These are phyloP conservation scores for Irpex lacteus DNA, from an alignment of 1,284 basidiomycete genomes.

Conservation along the genomic window DNA sequence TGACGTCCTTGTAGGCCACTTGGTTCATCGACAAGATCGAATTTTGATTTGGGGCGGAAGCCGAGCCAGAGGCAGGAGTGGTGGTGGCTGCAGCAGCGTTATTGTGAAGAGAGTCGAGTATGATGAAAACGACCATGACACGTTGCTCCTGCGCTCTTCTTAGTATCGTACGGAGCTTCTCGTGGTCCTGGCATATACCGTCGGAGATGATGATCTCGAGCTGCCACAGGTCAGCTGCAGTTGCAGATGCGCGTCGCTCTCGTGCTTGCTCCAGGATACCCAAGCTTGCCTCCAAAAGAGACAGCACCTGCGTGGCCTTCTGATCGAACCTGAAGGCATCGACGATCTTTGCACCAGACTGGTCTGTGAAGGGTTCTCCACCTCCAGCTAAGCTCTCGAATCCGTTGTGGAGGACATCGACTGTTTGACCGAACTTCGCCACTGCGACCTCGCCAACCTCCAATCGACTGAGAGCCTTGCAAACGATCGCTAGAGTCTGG, in stretches of 20 bases:
- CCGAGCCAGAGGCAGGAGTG: slow-evolving; percentile 10
- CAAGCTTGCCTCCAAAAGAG: slow-evolving; percentile 84
- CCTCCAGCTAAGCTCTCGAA: slow-evolving; percentile 45
- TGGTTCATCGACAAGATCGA: slow-evolving; percentile 95
- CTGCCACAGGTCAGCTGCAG: slow-evolving; percentile 90
- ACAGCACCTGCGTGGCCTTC: slow-evolving; percentile 86
- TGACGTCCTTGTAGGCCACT: slow-evolving; percentile 84
- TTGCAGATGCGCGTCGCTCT: slow-evolving; percentile 58
- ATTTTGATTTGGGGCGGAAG: slow-evolving; percentile 36
- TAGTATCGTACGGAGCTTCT: slow-evolving; percentile 76
- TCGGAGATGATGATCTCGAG: slow-evolving; percentile 98
- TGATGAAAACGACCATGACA: slow-evolving; percentile 96
- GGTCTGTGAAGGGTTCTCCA: slow-evolving; percentile 65
- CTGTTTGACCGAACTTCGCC: slow-evolving; percentile 85
- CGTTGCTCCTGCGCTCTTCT: slow-evolving; percentile 88
- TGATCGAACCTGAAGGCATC: slow-evolving; percentile 90
- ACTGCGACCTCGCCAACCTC: slow-evolving; percentile 95
- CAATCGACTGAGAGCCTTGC: slow-evolving; percentile 86
- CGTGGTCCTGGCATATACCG: slow-evolving; percentile 97
- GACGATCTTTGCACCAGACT: slow-evolving; percentile 79
- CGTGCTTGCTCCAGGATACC: slow-evolving; percentile 74
- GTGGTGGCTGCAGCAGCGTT: slow-evolving; percentile 12
- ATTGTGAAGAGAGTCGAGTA: slow-evolving; percentile 84
- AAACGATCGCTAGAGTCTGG: slow-evolving; percentile 91
- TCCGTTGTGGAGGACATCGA: slow-evolving; percentile 90